Base-by-base conservation (phyloP, 2,329 filamentous ascomycete genomes). In the Aspergillus niger region DNA sequence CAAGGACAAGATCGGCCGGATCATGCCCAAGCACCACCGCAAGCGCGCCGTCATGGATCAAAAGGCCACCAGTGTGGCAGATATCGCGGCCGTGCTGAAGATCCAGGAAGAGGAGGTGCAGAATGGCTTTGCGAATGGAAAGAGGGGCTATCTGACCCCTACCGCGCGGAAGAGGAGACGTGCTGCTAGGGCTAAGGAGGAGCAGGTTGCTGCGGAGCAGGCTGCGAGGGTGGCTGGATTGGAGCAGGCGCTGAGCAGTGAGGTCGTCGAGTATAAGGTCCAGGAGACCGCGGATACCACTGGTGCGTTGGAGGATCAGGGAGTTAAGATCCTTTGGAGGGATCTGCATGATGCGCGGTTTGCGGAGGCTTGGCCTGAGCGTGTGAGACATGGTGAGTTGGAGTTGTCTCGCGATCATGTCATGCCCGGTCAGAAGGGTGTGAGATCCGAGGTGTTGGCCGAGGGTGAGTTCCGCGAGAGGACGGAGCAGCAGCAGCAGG, bases 21-120 rank as follows among this genome's bases (percentile, higher is more conserved):
- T 81, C 44, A 75, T 81, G 67, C 69, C 79, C 63, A 81, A 83
- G 72, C 80, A 80, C 62, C 70, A 81, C 61, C 77, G 82, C 22
- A 81, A 81, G n/a, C 78, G 77, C 58, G 77, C 77, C 48, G 76
- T 88, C 48, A 87, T 88, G 85, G 79, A 89, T 68, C 86, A 89
- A 70, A 86, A 85, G 71, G 85, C 84, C n/a, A 88, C 86, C 59
- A 81, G 79, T 47, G 80, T 87, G 20, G 86, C 85, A 5, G 86
- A 89, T 68, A 70, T 87, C 24, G 85, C 85, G 1, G 82, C 83
- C 20, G 84, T 87, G 3, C 70, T 88, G 55, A 63, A 72, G 26
- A 78, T 82, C 62, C 83, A 85, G 67, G 75, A 81, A 44, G 67
- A 76, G 49, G 72, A 72, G 58, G 66, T 76, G 52, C 55, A 63